A percentile compares a stretch with the other conserved stretches of the same genome.
phyloP scores from a whole-genome alignment of 768 basidiomycete species.

The Tylopilus plumbeoviolaceoides region DNA sequence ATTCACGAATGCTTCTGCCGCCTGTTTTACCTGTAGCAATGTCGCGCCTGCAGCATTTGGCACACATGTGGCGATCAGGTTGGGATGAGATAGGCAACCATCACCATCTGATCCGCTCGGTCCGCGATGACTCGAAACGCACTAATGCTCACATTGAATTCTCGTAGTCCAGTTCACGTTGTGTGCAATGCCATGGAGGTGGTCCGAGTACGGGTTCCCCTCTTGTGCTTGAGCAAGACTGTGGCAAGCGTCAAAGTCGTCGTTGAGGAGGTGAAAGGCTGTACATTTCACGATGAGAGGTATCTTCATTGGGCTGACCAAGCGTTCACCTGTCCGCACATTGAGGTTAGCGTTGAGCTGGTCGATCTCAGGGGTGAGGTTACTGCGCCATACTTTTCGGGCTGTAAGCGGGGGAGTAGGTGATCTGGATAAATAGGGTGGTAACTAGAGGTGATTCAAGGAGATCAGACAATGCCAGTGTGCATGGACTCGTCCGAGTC shows the following conservation, averaged over 20 bases:
- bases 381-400: neutral
- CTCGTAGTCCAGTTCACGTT: constrained; percentile 23
- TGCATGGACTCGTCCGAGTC: too few relatives aligned
- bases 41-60: neutral
- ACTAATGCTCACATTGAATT: constrained; percentile 8
- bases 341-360: constrained; percentile 10
- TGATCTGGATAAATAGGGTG: constrained; percentile 13
- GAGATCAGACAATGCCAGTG: too few relatives aligned
- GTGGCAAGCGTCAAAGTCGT: constrained; percentile 18
- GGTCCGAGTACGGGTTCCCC: constrained; percentile 18
- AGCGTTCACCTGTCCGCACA: constrained; percentile 9
- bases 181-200: constrained; percentile 21
- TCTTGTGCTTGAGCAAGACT: constrained; percentile 17
- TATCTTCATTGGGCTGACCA: neutral
- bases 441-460: too few relatives aligned
- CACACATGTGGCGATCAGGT: constrained; percentile 15
- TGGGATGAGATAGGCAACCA: constrained; percentile 13
- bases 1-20: constrained; percentile 11
- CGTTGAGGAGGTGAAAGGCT: constrained; percentile 18
- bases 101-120: constrained; percentile 14
- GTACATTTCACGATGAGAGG: neutral
- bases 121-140: too few relatives aligned
- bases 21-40: constrained; percentile 7
- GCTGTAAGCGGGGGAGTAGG: constrained; percentile 7
- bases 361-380: constrained; percentile 18